These are phyloP conservation scores for Acanthamoeba lenticulata DNA, from an alignment of 208 protist genomes.

Conservation along the genomic window DNA sequence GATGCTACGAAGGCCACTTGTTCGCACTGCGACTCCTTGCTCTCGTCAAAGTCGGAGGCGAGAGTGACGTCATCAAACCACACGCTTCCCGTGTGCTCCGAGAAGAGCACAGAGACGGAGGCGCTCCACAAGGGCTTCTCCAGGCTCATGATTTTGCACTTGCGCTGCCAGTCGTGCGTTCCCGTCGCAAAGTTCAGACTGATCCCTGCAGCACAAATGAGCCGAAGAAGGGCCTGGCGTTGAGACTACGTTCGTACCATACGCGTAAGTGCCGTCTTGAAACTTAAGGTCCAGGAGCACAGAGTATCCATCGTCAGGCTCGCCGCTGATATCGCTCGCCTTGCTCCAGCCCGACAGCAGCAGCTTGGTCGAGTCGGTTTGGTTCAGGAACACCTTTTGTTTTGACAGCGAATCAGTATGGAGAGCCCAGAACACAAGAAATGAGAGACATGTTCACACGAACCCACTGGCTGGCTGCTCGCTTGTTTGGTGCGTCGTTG, in stretches of 20 bases:
- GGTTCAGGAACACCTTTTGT: background rate
- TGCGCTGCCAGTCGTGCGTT: background rate
- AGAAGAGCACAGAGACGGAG: background rate
- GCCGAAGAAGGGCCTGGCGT: background rate
- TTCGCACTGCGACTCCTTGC: background rate
- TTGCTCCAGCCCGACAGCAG: constrained; percentile 1
- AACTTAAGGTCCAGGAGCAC: constrained; percentile 25
- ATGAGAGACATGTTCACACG: too few species aligned
- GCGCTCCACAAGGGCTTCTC: background rate
- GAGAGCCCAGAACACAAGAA: too few species aligned
- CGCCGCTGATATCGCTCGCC: background rate
- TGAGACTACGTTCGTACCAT: background rate
- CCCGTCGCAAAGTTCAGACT: constrained; percentile 37
- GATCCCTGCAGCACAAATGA: background rate
- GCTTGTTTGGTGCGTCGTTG: background rate
- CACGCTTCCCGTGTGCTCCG: background rate
- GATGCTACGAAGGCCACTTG: background rate
- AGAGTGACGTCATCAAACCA: constrained; percentile 2
- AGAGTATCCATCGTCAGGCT: background rate
- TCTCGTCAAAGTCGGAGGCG: background rate
- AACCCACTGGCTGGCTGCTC: constrained; percentile 32
- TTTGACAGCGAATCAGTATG: background rate
- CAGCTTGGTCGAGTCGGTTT: background rate
- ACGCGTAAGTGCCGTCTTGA: background rate
- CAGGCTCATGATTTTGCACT: background rate